A percentile compares a stretch with the other conserved stretches of the same genome.
phyloP scores from a whole-genome alignment of 768 basidiomycete genomes.

The Mycena pura region DNA sequence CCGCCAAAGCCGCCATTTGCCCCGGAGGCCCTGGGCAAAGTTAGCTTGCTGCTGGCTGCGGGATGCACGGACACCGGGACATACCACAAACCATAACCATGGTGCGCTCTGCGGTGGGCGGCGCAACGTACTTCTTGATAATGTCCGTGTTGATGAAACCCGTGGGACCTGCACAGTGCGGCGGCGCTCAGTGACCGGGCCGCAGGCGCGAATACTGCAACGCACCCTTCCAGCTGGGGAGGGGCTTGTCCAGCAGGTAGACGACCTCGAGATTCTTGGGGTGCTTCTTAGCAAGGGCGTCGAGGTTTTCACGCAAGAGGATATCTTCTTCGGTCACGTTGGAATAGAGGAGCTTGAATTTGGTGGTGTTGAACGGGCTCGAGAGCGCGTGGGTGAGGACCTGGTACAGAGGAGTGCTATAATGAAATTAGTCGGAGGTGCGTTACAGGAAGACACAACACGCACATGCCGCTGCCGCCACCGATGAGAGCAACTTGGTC shows the following conservation, averaged over 20 bases:
- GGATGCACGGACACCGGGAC: constrained; percentile 30
- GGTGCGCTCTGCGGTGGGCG: constrained; percentile 73
- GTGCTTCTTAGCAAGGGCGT: constrained; percentile 69
- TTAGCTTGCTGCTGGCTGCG: constrained; percentile 7
- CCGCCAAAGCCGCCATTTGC: constrained; percentile 88
- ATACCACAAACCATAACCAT: constrained; percentile 91
- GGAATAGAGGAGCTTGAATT: constrained; percentile 90
- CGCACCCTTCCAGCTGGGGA: constrained; percentile 61
- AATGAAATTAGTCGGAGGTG: neutral
- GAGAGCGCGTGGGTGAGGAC: constrained; percentile 75
- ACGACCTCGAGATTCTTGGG: constrained; percentile 80
- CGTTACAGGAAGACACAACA: constrained; percentile 11
- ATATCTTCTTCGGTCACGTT: constrained; percentile 93
- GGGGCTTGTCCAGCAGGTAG: constrained; percentile 85
- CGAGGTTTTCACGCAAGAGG: constrained; percentile 80
- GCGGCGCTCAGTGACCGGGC: neutral
- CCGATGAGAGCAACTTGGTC: constrained; percentile 90
- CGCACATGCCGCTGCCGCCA: constrained; percentile 92
- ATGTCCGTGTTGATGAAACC: constrained; percentile 81
- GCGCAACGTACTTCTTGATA: constrained; percentile 74
- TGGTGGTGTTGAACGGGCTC: constrained; percentile 86
- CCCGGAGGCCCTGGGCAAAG: constrained; percentile 71
- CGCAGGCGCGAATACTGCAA: too few species aligned
- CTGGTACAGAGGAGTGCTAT: constrained; percentile 85
- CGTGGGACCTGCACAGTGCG: constrained; percentile 52